A percentile compares a stretch with the other conserved stretches of the same genome.
Evolutionary conservation across 106 monocot species (phyloP).

Genomic region (Dendrobium officinale): DNA sequence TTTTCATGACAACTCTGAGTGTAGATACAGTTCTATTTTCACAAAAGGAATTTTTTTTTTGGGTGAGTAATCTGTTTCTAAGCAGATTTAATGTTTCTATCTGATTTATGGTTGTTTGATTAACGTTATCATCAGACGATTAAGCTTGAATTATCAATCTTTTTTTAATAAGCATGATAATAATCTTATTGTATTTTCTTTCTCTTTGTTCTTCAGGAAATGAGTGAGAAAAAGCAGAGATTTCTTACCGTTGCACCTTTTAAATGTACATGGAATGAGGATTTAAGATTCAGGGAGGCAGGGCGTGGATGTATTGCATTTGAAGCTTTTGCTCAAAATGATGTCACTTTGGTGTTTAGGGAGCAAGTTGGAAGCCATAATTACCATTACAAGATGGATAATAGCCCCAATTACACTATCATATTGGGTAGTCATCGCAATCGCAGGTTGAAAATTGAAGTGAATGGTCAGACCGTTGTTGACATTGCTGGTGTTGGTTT

Average conservation of each 20-base stretch:
- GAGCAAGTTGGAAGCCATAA: conserved; percentile 84
- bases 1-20: background rate
- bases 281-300: conserved; percentile 72
- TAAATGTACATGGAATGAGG: conserved; percentile 88
- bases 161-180: background rate
- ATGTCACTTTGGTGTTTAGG: conserved; percentile 90
- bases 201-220: conserved; percentile 6
- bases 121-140: background rate
- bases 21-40: background rate
- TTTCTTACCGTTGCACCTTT: conserved; percentile 84
- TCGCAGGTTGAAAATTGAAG: conserved; percentile 87
- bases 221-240: conserved; percentile 42
- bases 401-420: conserved; percentile 74
- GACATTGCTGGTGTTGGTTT: conserved; percentile 77
- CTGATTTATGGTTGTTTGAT: background rate
- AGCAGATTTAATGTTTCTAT: background rate
- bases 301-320: conserved; percentile 93
- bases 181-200: background rate
- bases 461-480: conserved; percentile 69
- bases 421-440: conserved; percentile 91
- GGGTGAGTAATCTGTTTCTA: no score
- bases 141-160: background rate
- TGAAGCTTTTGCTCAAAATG: conserved; percentile 92
- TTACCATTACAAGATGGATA: conserved; percentile 93
- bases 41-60: no score